phyloP scores from a whole-genome alignment of 2,329 filamentous ascomycete genomes.

The Sclerotinia nivalis region DNA sequence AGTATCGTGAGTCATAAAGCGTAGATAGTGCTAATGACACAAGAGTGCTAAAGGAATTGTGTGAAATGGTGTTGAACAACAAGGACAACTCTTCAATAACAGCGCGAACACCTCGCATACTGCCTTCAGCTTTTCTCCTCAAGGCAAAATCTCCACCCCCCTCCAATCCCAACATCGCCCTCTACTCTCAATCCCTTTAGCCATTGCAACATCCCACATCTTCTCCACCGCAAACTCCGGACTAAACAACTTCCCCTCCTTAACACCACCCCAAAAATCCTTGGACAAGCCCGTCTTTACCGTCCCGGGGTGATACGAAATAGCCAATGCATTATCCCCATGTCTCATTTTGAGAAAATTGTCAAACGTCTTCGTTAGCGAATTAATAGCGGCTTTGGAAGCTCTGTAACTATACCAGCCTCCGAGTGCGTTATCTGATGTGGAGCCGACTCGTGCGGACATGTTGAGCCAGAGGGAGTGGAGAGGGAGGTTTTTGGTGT shows the following conservation, averaged over 20 bases:
- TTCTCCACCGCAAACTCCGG: slow-evolving; percentile 65
- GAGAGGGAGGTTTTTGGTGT: slow-evolving; percentile 44
- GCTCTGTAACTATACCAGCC: slow-evolving; percentile 84
- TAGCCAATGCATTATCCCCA: slow-evolving; percentile 62
- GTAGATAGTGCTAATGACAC: background rate
- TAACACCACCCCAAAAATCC: slow-evolving; percentile 69
- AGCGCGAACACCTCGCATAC: background rate
- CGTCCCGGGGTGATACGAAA: slow-evolving; percentile 78
- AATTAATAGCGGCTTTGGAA: slow-evolving; percentile 73
- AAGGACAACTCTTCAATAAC: background rate
- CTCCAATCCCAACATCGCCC: slow-evolving; percentile 71
- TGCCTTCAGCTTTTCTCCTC: slow-evolving; percentile 27
- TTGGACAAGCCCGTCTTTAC: slow-evolving; percentile 73
- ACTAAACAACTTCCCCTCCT: slow-evolving; percentile 63
- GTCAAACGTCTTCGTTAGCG: slow-evolving; percentile 70
- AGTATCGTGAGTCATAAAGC: background rate
- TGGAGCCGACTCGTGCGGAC: slow-evolving; percentile 76
- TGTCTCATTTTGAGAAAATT: slow-evolving; percentile 59
- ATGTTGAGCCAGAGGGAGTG: slow-evolving; percentile 71
- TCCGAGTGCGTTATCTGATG: slow-evolving; percentile 69
- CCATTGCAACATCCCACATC: slow-evolving; percentile 59
- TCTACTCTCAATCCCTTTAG: slow-evolving; percentile 51
- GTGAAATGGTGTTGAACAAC: background rate
- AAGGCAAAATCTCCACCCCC: slow-evolving; percentile 62
- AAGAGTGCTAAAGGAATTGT: background rate